Base-by-base conservation (phyloP, 441 rosid species). In the Brassica balearica region DNA sequence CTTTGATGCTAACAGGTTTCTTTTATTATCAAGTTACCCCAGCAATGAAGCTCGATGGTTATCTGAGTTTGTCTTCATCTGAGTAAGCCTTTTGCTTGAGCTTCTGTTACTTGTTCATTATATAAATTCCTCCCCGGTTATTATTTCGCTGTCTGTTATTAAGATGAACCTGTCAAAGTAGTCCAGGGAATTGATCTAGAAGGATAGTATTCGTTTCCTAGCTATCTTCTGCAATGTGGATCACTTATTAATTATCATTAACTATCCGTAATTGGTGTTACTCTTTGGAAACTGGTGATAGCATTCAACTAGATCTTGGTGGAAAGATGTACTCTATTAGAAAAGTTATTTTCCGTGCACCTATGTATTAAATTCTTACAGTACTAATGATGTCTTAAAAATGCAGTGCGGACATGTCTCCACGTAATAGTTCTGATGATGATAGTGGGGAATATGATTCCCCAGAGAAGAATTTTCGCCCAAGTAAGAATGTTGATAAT, bases 1-100 rank as follows among this genome's bases (percentile, higher is more conserved):
- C 98, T 64, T 82, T 96, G 87, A 80, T 83, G 25, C 80, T 93
- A 81, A 94, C 98, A 27, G 98, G 98, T 56, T 87, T 96, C 88
- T 93, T 94, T 81, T 93, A 91, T 83, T 83, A 90, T 78, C 93
- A 85, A 85, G 87, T 93, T 71, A 89, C 88, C 23, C 86, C 97
- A 56, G 76, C 82, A 73, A 80, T 85, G 87, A 88, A 65, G 78
- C 81, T 83, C 34, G 94, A 89, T 48, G 97, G 84, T 23, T 81
- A 83, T 11, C 64, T 68, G 77, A 76, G 81, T 60, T 85, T 82
- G 78, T 83, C 90, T 61, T 82, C 82, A 61, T 77, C 85, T 69
- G 91, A 83, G 99, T 96, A 93, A 89, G 98, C 83, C 22, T 63
- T 15, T 29, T 67, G 22, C 71, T 72, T n/a, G 15, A 62, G 4